These are phyloP conservation scores for Artomyces pyxidatus DNA, from an alignment of 768 basidiomycete species.

Conservation along the genomic window DNA sequence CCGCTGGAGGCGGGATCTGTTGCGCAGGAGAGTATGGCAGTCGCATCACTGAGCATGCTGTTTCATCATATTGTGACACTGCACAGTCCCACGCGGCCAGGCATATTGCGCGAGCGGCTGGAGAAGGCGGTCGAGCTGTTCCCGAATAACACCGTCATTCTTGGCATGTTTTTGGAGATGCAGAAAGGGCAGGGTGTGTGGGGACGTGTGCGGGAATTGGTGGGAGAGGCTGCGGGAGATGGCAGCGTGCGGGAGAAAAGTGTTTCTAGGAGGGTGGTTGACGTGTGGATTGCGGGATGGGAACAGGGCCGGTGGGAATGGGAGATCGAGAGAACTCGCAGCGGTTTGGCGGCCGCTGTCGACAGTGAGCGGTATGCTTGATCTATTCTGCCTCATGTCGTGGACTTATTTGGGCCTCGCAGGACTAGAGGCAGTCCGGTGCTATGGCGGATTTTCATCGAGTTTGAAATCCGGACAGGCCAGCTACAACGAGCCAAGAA, in stretches of 20 bases:
- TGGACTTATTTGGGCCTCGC: background rate
- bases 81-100: conserved; percentile 50
- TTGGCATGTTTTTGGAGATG: conserved; percentile 69
- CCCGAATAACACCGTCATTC: conserved; percentile 61
- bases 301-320: conserved; percentile 61
- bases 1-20: conserved; percentile 14
- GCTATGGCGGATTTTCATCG: conserved; percentile 67
- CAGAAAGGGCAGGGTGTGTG: conserved; percentile 74
- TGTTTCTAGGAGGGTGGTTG: conserved; percentile 49
- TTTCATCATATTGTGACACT: conserved; percentile 51
- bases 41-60: conserved; percentile 49
- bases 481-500: conserved; percentile 58
- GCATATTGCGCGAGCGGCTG: conserved; percentile 48
- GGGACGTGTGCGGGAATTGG: conserved; percentile 55
- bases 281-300: conserved; percentile 80
- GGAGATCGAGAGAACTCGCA: conserved; percentile 65
- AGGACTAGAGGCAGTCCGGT: conserved; percentile 62
- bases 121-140: conserved; percentile 47
- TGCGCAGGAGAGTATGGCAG: conserved; percentile 46
- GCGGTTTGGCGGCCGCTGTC: conserved; percentile 51
- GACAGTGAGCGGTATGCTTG: conserved; percentile 56
- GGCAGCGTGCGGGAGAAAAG: conserved; percentile 41
- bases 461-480: conserved; percentile 65
- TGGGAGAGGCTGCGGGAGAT: conserved; percentile 36
- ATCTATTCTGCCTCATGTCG: conserved; percentile 1